Percentiles rank a stretch among this genome's conserved stretches.
Evolutionary conservation across 73 alveolate genomes (phyloP).

Genomic region (Vitrella brassicaformis): DNA sequence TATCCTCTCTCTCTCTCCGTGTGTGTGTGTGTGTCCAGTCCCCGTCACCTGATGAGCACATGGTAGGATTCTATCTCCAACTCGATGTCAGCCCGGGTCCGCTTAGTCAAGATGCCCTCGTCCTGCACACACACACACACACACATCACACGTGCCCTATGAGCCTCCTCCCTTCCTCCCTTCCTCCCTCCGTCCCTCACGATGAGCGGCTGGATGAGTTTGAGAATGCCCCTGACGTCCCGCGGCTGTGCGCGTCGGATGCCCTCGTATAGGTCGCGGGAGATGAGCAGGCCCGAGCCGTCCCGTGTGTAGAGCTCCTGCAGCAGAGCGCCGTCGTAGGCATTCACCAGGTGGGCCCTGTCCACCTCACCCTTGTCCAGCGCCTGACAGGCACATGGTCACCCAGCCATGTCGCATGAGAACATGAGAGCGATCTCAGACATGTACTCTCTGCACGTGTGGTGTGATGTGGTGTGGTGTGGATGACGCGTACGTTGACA

Average conservation of each 20-base stretch:
- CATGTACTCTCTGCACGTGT: too few species aligned
- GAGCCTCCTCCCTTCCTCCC: too few species aligned
- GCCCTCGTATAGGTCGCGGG: background rate
- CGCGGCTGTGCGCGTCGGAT: background rate
- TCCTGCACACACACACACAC: background rate
- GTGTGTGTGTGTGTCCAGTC: too few species aligned
- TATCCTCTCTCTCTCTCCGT: too few species aligned
- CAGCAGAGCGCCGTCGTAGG: background rate
- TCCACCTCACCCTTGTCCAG: background rate
- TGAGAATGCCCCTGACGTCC: background rate
- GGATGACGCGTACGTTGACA: too few species aligned
- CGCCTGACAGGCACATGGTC: too few species aligned
- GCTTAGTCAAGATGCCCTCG: background rate
- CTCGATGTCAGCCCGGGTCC: background rate
- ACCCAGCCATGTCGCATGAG: too few species aligned
- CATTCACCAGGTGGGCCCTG: background rate
- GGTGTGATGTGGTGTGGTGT: too few species aligned
- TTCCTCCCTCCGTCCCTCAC: too few species aligned
- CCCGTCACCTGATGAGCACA: background rate
- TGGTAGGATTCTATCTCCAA: background rate
- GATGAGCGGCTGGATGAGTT: background rate
- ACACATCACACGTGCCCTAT: too few species aligned
- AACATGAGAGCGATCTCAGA: too few species aligned
- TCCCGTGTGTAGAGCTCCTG: background rate
- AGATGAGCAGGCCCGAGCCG: background rate